A percentile compares a stretch with the other conserved stretches of the same genome.
Conservation (phyloP, 2,329 filamentous ascomycete genomes). For the Colletotrichum salicis region DNA sequence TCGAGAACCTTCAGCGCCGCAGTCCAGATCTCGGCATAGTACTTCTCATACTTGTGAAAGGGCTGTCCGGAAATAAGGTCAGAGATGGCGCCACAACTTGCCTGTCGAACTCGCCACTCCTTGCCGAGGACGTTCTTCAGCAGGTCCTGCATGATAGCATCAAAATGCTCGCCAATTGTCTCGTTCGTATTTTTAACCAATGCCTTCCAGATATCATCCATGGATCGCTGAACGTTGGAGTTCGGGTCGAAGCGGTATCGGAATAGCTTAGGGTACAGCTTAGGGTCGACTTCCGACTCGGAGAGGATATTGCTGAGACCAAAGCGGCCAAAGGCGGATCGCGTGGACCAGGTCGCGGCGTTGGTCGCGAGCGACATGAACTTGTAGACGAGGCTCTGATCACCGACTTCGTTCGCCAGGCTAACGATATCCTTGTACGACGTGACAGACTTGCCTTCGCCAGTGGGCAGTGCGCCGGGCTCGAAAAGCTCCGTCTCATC, state of each 20-base stretch:
- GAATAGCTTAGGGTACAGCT: conserved; percentile 94
- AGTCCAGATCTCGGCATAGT: conserved; percentile 86
- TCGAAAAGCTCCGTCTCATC: conserved; percentile 95
- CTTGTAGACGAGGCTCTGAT: conserved; percentile 95
- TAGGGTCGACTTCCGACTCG: conserved; percentile 87
- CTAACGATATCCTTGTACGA: conserved; percentile 98
- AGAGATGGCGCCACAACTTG: conserved; percentile 88
- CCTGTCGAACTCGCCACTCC: conserved; percentile 94
- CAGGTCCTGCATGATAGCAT: conserved; percentile 88
- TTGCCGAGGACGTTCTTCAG: conserved; percentile 86
- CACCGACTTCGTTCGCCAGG: conserved; percentile 94
- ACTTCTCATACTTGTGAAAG: conserved; percentile 81
- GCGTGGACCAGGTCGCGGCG: conserved; percentile 96
- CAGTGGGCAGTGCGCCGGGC: conserved; percentile 87
- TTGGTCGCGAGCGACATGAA: conserved; percentile 98
- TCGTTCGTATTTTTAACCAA: conserved; percentile 88
- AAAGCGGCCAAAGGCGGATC: conserved; percentile 94
- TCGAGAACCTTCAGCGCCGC: conserved; percentile 91
- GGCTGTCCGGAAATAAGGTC: conserved; percentile 87
- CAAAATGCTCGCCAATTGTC: conserved; percentile 84
- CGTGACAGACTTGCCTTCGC: conserved; percentile 87
- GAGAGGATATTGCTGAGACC: conserved; percentile 92
- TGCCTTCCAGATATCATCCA: conserved; percentile 98
- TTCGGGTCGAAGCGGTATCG: conserved; percentile 97
- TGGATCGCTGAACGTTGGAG: conserved; percentile 88